Conservation (phyloP, 805 yeast species). For the Starmerella bacillaris region DNA sequence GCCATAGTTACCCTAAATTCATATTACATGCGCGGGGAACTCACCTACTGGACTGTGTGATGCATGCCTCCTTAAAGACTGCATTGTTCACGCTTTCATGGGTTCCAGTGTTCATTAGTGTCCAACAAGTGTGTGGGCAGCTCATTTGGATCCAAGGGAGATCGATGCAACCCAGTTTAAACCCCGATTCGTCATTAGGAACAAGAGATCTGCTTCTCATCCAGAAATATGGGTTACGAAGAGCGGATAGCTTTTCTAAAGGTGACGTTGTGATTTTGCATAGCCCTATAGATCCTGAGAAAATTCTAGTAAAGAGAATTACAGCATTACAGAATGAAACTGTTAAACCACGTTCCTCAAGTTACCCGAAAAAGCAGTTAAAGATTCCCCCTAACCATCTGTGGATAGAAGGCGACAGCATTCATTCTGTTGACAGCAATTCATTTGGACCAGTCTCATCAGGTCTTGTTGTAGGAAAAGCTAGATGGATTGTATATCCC, state of each 20-base stretch:
- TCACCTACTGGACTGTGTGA: too few relatives aligned
- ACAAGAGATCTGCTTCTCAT: conserved; percentile 35
- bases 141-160: conserved; percentile 59
- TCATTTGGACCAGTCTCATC: conserved; percentile 74
- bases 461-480: conserved; percentile 67
- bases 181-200: conserved; percentile 37
- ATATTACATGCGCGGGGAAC: conserved; percentile 5
- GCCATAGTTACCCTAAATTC: too few relatives aligned
- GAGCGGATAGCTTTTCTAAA: conserved; percentile 30
- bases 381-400: conserved; percentile 60
- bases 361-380: conserved; percentile 44
- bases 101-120: conserved; percentile 61
- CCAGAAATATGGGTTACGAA: conserved; percentile 42
- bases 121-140: conserved; percentile 53
- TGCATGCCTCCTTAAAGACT: too few relatives aligned
- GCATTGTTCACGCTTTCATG: conserved; percentile 35
- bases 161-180: conserved; percentile 80
- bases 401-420: conserved; percentile 92
- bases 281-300: conserved; percentile 66
- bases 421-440: conserved; percentile 63
- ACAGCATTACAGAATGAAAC: conserved; percentile 59
- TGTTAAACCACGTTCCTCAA: conserved; percentile 32
- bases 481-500: conserved; percentile 55
- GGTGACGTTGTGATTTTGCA: conserved; percentile 64
- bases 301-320: conserved; percentile 61